A percentile compares a stretch with the other conserved stretches of the same genome.
These are phyloP conservation scores for Argentina anserina DNA, from an alignment of 306 rosid species.

Conservation along the genomic window DNA sequence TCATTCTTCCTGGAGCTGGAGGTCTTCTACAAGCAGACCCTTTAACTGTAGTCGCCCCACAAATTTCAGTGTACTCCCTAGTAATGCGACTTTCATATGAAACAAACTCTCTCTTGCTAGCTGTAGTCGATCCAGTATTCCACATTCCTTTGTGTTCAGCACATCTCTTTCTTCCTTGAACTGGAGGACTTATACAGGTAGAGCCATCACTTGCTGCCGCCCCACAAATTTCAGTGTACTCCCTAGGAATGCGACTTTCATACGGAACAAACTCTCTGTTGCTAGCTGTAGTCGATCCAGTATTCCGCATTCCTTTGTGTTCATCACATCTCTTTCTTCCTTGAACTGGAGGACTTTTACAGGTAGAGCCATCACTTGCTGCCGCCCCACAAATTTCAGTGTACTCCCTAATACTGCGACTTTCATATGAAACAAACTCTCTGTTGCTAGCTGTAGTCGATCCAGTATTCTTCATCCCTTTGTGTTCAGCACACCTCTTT, in stretches of 20 bases:
- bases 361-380: conserved; percentile 44
- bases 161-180: conserved; percentile 67
- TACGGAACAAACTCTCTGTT: neutral
- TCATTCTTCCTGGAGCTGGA: conserved; percentile 59
- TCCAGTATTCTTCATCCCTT: conserved; percentile 55
- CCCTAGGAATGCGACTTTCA: conserved; percentile 17
- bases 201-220: conserved; percentile 45
- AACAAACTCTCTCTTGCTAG: neutral
- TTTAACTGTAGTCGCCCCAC: conserved; percentile 49
- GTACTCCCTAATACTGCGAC: conserved; percentile 23
- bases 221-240: conserved; percentile 50
- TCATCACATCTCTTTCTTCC: conserved; percentile 69
- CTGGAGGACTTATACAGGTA: conserved; percentile 57
- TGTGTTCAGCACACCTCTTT: conserved; percentile 73
- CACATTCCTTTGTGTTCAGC: conserved; percentile 73
- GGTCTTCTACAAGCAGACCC: conserved; percentile 54
- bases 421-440: neutral
- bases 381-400: conserved; percentile 51
- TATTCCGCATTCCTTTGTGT: conserved; percentile 68
- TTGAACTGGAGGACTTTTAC: conserved; percentile 53
- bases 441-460: neutral
- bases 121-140: conserved; percentile 17
- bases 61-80: conserved; percentile 33
- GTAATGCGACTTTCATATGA: conserved; percentile 13
- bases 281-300: conserved; percentile 7